Evolutionary conservation across 73 alveolate genomes (phyloP).

Genomic region (Breviolum minutum): DNA sequence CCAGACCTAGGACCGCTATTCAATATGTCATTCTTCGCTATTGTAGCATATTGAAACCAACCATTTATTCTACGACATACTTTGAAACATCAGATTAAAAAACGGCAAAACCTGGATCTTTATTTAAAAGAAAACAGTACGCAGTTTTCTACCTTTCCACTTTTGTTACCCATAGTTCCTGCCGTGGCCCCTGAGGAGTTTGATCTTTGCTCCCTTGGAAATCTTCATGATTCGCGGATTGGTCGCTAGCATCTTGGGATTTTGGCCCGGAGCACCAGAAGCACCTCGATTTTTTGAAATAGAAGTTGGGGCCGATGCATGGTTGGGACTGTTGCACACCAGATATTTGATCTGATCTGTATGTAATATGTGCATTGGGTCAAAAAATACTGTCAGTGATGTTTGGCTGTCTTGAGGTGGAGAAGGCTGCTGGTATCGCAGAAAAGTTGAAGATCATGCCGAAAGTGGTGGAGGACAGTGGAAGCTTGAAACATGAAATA

Average conservation of each 20-base stretch:
- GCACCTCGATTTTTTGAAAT: neutral
- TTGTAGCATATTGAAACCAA: no score
- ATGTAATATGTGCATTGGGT: neutral
- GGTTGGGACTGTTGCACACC: neutral
- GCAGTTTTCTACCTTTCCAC: no score
- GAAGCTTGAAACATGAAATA: no score
- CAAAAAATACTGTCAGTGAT: neutral
- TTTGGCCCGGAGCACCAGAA: conserved; percentile 43
- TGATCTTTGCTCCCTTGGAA: conserved; percentile 72
- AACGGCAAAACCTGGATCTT: no score
- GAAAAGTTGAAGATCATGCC: neutral
- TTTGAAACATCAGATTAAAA: no score
- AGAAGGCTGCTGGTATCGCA: neutral
- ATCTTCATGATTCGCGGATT: conserved; percentile 84
- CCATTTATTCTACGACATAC: no score
- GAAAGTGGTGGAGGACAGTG: neutral
- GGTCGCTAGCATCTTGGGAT: conserved; percentile 62
- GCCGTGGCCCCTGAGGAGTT: conserved; percentile 12
- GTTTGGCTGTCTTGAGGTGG: neutral
- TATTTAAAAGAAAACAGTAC: no score
- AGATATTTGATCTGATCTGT: neutral
- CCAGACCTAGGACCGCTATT: no score
- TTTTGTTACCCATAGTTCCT: no score
- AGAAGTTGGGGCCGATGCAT: no score
- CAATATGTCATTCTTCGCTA: no score